phyloP scores from a whole-genome alignment of 306 rosid species.

The Comarum palustre region DNA sequence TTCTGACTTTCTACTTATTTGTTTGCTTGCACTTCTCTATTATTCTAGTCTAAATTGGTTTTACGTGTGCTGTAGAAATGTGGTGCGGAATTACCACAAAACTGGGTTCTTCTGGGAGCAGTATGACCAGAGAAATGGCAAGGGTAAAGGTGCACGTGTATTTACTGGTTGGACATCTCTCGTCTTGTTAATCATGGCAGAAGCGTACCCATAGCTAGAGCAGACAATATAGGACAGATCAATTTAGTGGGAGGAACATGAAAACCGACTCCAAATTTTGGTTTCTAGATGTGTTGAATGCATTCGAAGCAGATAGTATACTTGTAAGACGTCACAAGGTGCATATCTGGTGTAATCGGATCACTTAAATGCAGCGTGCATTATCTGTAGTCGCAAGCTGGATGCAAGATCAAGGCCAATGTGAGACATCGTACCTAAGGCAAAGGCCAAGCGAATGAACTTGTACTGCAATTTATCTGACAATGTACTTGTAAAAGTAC shows the following conservation, averaged over 20 bases:
- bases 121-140: slow-evolving; percentile 71
- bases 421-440: background rate
- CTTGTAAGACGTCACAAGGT: background rate
- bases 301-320: background rate
- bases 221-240: background rate
- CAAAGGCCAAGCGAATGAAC: no score
- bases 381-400: background rate
- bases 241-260: background rate
- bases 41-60: background rate
- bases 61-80: slow-evolving; percentile 41
- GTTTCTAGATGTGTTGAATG: background rate
- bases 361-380: background rate
- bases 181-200: slow-evolving; percentile 76
- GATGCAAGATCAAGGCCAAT: background rate
- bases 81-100: slow-evolving; percentile 57
- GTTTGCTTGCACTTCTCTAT: background rate
- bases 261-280: background rate
- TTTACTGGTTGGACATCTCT: slow-evolving; percentile 97
- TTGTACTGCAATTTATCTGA: no score
- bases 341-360: background rate
- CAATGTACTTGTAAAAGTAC: no score
- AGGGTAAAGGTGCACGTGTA: slow-evolving; percentile 80
- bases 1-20: slow-evolving; percentile 6
- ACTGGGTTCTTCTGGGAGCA: slow-evolving; percentile 91
- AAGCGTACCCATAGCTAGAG: slow-evolving; percentile 52